Percentiles rank a stretch among this genome's conserved stretches.
Evolutionary conservation across 2,329 filamentous ascomycete genomes (phyloP).

Genomic region (Gremmenia infestans): DNA sequence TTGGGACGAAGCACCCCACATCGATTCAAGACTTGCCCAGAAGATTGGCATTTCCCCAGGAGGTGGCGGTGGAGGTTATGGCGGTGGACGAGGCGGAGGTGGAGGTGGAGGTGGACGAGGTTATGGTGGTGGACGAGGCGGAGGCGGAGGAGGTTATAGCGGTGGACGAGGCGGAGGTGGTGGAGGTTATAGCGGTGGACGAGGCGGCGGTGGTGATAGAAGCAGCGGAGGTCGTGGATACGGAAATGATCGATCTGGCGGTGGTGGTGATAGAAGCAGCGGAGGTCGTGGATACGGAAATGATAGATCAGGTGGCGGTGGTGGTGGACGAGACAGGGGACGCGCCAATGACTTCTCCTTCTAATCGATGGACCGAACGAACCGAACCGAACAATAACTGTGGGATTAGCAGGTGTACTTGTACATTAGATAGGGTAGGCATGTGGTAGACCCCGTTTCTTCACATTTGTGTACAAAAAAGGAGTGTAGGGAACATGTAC

Average conservation of each 20-base stretch:
- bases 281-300: neutral
- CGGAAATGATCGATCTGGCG: conserved; percentile 1
- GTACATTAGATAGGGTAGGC: neutral
- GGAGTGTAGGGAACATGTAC: conserved; percentile 8
- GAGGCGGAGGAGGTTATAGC: neutral
- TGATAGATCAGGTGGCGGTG: conserved; percentile 1
- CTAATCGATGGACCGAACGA: neutral
- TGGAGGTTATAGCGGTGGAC: conserved; percentile 7
- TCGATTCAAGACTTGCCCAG: conserved; percentile 15
- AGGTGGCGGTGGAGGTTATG: conserved; percentile 2
- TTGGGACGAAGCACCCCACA: conserved; percentile 26
- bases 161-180: conserved; percentile 1
- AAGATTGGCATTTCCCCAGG: conserved; percentile 18
- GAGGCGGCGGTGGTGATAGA: conserved; percentile 10
- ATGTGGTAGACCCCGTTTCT: neutral
- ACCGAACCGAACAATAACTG: neutral
- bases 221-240: neutral
- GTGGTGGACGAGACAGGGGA: conserved; percentile 11
- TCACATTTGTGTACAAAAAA: conserved; percentile 8
- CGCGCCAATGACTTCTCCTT: conserved; percentile 1
- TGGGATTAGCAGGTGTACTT: neutral
- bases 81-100: neutral
- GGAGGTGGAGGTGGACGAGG: neutral
- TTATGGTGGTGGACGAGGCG: conserved; percentile 1
- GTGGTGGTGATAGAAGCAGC: neutral